These are phyloP conservation scores for Chrysopogon serrulatus DNA, from an alignment of 176 grass and related monocot genomes.

Conservation along the genomic window DNA sequence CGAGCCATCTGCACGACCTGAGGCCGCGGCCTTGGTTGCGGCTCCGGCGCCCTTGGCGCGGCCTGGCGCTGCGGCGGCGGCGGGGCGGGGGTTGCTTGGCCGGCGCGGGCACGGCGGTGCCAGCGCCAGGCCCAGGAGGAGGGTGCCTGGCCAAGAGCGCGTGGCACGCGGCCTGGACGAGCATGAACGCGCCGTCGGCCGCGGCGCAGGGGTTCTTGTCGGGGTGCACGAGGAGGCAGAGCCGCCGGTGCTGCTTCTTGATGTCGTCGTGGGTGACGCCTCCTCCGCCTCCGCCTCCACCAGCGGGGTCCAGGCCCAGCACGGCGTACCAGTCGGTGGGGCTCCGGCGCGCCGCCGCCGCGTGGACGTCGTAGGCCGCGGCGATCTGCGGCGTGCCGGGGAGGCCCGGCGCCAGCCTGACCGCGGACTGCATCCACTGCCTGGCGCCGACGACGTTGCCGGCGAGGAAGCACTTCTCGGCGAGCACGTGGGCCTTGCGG, in stretches of 20 bases:
- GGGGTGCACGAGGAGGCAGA: constrained; percentile 14
- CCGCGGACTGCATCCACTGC: background rate
- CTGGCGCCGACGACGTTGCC: background rate
- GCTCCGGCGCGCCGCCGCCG: background rate
- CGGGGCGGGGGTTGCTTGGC: too few relatives aligned
- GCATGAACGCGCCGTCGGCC: constrained; percentile 7
- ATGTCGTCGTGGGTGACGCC: background rate
- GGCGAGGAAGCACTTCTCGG: background rate
- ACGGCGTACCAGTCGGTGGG: background rate
- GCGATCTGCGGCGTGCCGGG: background rate
- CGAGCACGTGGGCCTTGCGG: background rate
- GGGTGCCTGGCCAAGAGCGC: constrained; percentile 1
- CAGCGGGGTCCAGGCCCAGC: background rate
- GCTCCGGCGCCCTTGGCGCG: background rate
- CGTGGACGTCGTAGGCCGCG: background rate
- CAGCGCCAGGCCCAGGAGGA: too few relatives aligned
- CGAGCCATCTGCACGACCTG: background rate
- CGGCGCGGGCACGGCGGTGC: too few relatives aligned
- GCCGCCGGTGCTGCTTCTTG: background rate
- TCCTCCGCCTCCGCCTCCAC: too few relatives aligned
- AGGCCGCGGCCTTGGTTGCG: background rate
- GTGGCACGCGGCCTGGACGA: background rate
- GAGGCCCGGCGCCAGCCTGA: background rate
- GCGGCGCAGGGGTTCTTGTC: background rate
- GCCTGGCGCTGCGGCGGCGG: too few relatives aligned